These are phyloP conservation scores for Carex myosuroides DNA, from an alignment of 176 grass and related monocot genomes.

Conservation along the genomic window DNA sequence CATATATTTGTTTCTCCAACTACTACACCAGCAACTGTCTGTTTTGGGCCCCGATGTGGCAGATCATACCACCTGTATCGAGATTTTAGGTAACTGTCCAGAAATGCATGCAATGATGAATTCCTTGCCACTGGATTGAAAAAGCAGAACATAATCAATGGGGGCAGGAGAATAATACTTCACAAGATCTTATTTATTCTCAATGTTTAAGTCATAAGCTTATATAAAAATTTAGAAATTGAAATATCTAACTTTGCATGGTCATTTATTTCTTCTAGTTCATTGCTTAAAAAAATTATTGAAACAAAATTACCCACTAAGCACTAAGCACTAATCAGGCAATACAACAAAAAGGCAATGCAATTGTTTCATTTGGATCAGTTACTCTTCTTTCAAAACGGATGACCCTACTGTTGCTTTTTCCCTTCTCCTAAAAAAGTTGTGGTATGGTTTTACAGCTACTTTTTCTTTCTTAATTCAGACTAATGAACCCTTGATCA, in stretches of 20 bases:
- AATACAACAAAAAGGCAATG: not conserved
- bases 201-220: not conserved
- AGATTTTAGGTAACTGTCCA: slow-evolving; percentile 94
- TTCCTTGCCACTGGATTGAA: slow-evolving; percentile 57
- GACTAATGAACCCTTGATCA: not conserved
- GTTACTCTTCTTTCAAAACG: not conserved
- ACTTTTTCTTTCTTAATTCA: not conserved
- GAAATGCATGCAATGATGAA: slow-evolving; percentile 67
- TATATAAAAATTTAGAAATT: not conserved
- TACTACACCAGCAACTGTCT: slow-evolving; percentile 59
- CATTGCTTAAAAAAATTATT: not conserved
- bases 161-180: not conserved
- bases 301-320: not conserved
- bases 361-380: not conserved
- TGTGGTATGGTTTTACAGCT: not conserved
- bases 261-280: not conserved
- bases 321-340: not conserved
- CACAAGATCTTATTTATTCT: not conserved
- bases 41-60: slow-evolving; percentile 50
- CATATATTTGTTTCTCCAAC: slow-evolving; percentile 91
- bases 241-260: not conserved
- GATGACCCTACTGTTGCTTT: not conserved
- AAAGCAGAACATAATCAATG: slow-evolving; percentile 1
- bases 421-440: not conserved
- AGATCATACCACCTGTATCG: slow-evolving; percentile 94